Conservation (phyloP, 768 basidiomycete genomes). For the Wakefieldia striispora region DNA sequence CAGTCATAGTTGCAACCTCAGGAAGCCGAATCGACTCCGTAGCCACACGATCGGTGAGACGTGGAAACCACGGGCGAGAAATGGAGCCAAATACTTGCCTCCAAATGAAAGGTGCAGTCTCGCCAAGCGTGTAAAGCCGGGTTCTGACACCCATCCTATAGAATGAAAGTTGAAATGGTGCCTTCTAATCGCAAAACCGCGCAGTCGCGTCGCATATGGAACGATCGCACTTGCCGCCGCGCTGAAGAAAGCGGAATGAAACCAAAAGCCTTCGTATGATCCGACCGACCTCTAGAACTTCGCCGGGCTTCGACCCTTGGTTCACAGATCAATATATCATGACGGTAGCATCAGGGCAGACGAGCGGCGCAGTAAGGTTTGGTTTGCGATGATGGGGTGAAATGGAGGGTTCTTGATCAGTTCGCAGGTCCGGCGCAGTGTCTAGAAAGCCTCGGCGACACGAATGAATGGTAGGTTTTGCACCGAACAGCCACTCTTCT, state of each 20-base stretch:
- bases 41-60: conserved; percentile 1
- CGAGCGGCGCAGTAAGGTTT: conserved; percentile 1
- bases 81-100: conserved; percentile 7
- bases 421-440: neutral
- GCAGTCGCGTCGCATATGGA: neutral
- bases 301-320: too few species aligned
- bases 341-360: neutral
- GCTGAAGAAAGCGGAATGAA: neutral
- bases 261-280: conserved; percentile 9
- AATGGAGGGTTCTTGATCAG: conserved; percentile 13
- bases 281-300: conserved; percentile 16
- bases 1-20: too few species aligned
- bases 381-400: conserved; percentile 3
- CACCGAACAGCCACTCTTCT: neutral
- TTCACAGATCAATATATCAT: too few species aligned
- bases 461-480: neutral
- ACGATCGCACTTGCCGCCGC: too few species aligned
- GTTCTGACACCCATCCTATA: conserved; percentile 3
- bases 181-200: conserved; percentile 8
- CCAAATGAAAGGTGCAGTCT: neutral
- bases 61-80: neutral
- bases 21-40: conserved; percentile 3
- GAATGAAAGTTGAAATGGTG: conserved; percentile 7
- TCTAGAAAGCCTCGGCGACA: conserved; percentile 1
- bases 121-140: neutral